Base-by-base conservation (phyloP, 192 early-diverging fungal species). In the Geranomyces michiganensis region DNA sequence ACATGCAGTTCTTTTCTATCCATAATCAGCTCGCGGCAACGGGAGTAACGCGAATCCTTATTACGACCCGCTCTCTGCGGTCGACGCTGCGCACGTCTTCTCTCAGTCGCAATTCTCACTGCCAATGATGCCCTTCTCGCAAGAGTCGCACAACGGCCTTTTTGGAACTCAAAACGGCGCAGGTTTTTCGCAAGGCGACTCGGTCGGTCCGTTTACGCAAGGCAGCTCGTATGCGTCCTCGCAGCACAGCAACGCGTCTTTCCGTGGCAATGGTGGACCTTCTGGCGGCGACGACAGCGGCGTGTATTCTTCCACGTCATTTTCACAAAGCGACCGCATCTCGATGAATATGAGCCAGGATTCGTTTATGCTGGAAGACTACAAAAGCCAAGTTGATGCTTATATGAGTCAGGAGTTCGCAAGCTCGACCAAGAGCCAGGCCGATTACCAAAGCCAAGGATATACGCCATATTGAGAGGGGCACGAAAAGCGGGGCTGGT, bases 311-410 rank as follows among this genome's bases (percentile, higher is more conserved):
- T 64, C 62, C 48, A 71, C 66, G 6, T 67, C 70, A 9, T 67
- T 65, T 19, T 60, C 49, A 4, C 76, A 69, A 31, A 76, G 71
- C 67, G 61, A 63, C 64, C 65, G 62, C 33, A 49, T 60, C 43
- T 47, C 62, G 24, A 43, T 68, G 21, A 76, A 46, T 27, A 43
- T 68, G 21, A 76, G 62, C 24, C 65, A 78, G 56, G 72, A 76
- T 36, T 41, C 44, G 13, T 65, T 51, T 24, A 14, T 75, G 46
- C 36, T 41, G 36, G 80, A 82, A 15, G 83, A 84, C 51, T 84
- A 84, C 76, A 84, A 84, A 73, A 79, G 79, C 56, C 83, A 84
- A 58, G 69, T 22, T 8, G 82, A 84, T 48, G 27, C 64, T 6
- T 81, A 75, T 62, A 67, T 81, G 68, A 81, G 79, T 45, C 79